Evolutionary conservation across 176 grass and related monocot genomes (phyloP).

Genomic region (Elymus sibiricus): DNA sequence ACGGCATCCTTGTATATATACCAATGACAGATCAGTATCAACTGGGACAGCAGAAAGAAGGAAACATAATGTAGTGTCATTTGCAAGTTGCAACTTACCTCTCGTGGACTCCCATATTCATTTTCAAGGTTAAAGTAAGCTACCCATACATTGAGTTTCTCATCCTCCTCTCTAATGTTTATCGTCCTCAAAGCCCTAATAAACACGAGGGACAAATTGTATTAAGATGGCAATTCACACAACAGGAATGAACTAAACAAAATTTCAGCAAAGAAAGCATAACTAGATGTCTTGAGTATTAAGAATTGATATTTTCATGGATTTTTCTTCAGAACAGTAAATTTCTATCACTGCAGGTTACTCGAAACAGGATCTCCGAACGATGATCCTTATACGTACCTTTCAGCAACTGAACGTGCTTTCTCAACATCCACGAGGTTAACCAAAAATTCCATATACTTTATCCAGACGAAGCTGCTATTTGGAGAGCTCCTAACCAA

Average conservation of each 20-base stretch:
- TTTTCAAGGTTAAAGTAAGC: conserved; percentile 97
- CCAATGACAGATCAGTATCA: conserved; percentile 12
- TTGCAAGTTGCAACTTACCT: conserved; percentile 46
- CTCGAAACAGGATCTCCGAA: not conserved
- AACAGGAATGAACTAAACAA: not conserved
- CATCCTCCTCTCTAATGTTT: conserved; percentile 69
- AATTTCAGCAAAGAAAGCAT: not conserved
- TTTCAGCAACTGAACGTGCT: conserved; percentile 75
- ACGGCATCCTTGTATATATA: conserved; percentile 67
- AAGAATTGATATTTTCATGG: not conserved
- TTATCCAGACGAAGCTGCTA: conserved; percentile 94
- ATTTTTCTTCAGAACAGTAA: not conserved
- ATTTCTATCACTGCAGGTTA: not conserved
- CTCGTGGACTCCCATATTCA: conserved; percentile 76
- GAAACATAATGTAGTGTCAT: not conserved
- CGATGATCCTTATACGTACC: conserved; percentile 34
- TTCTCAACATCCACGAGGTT: conserved; percentile 72
- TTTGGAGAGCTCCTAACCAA: conserved; percentile 83
- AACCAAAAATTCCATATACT: conserved; percentile 80
- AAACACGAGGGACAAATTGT: not conserved
- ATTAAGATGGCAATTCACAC: conserved; percentile 10
- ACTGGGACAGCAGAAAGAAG: not conserved
- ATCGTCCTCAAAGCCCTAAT: conserved; percentile 88
- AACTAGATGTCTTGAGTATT: not conserved
- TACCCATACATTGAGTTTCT: conserved; percentile 96